Conservation (phyloP, 2,329 filamentous ascomycete genomes). For the Curvularia lunata region DNA sequence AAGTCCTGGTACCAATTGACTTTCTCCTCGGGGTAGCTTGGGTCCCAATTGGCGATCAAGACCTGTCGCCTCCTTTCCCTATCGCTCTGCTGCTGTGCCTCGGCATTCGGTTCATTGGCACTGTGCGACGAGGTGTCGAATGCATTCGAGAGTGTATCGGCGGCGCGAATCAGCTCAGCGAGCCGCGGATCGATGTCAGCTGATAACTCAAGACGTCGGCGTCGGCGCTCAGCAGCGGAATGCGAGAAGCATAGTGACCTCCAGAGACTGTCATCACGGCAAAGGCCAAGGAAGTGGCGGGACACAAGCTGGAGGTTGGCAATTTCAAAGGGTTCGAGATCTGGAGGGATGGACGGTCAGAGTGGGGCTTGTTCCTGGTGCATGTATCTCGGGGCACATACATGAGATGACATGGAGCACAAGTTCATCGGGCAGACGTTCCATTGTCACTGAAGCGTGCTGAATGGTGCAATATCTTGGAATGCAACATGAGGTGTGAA, state of each 20-base stretch:
- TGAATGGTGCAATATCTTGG: neutral
- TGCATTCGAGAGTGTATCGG: slow-evolving; percentile 41
- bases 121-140: slow-evolving; percentile 36
- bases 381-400: slow-evolving; percentile 30
- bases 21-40: slow-evolving; percentile 71
- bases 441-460: slow-evolving; percentile 24
- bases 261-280: slow-evolving; percentile 79
- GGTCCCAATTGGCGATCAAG: slow-evolving; percentile 82
- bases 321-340: slow-evolving; percentile 69
- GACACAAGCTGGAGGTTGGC: slow-evolving; percentile 73
- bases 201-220: slow-evolving; percentile 49
- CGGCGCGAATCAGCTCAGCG: slow-evolving; percentile 51
- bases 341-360: slow-evolving; percentile 49
- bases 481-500: neutral
- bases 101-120: slow-evolving; percentile 37
- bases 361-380: slow-evolving; percentile 14
- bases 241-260: slow-evolving; percentile 74
- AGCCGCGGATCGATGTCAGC: slow-evolving; percentile 52
- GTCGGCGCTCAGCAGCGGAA: slow-evolving; percentile 70
- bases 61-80: slow-evolving; percentile 55
- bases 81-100: slow-evolving; percentile 41
- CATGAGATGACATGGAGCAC: slow-evolving; percentile 53
- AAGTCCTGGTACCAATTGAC: slow-evolving; percentile 90
- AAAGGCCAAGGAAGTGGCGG: slow-evolving; percentile 67
- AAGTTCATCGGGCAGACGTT: slow-evolving; percentile 48